Evolutionary conservation across 495 filamentous ascomycete genomes (phyloP), one percentile per base, ranked within the genome.

Genomic region (Penicillium lividum): DNA sequence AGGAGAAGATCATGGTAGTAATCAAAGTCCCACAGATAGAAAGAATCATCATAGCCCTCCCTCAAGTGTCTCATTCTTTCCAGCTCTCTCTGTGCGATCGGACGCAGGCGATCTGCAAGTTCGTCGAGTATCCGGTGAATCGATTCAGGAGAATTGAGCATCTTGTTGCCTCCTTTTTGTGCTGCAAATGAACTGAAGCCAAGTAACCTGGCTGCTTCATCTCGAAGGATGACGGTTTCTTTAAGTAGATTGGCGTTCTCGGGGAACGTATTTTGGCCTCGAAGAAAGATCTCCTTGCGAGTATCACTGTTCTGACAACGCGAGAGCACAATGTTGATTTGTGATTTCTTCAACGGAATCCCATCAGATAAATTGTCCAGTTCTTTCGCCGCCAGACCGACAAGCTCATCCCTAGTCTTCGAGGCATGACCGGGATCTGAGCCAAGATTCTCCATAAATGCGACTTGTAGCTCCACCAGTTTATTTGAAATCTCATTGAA

Each of bases 21-120:
- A 33, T 57, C 55, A 57, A 57, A 57, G 25, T 57, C 55, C 55
- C 55, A 57, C 5, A 57, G 48, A 51, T 51, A 51, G 28, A 57
- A 51, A 13, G 47, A 38, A 11, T 18, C 15, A 18, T 51, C 38
- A 15, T 13, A 5, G 11, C 18, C 18, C 18, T 42, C 33, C 18
- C 18, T 44, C 46, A 49, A 22, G 15, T 28, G 15, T 49, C 9
- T 15, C 51, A 53, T 22, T 43, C 9, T 15, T 27, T 28, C 34
- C 22, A 53, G 33, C 51, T 53, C 51, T 3, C 13, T 43, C 38
- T 53, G 34, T 1, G 51, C 33, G 13, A 53, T 5, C 18, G 51
- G 51, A 11, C 9, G 34, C 9, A 53, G 28, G 22, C 27, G 18
- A 9, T 13, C 27, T 28, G 33, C 16, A 53, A 53, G 51, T 42